Evolutionary conservation across 805 yeast genomes (phyloP), one percentile per base, ranked within the genome.

Genomic region (Metschnikowia lunata): DNA sequence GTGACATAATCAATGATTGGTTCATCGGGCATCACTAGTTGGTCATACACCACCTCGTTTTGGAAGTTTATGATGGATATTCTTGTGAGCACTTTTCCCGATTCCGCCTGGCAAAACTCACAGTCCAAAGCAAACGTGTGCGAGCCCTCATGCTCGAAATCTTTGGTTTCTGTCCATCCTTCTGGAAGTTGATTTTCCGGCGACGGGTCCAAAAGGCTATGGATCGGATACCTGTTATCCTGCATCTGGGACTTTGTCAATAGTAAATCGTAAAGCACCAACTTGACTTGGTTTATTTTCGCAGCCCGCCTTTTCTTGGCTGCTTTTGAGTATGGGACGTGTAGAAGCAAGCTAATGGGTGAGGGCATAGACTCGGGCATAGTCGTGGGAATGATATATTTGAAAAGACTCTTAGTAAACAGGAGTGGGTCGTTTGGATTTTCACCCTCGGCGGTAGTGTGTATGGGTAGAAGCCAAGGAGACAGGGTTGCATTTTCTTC

Each of bases 51-150:
- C 0, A 83, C 76, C 5, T 76, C 73, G 13, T 75, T 76, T 40
- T 79, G 72, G 53, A 76, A 79, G 59, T 85, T 82, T 1, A 89
- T 76, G 8, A 93, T 51, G 2, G 96, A 85, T 0, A 87, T 79
- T 42, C 97, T 72, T 0, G 98, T 80, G 34, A 91, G 68, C 1
- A 79, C 95, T 34, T 75, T 72, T 0, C 88, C 89, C 1, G 57
- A 49, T 0, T 68, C 76, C 0, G 90, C 64, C 46, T 74, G 66
- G 60, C 97, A 88, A 88, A 91, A 93, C 64, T 91, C 99, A 70
- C 99, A 93, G 64, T 91, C 99, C 14, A 93, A 52, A 0, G 95
- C 93, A 66, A 79, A 88, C 0, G 85, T 78, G 45, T 73, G 80
- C 0, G 85, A 75, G 0, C 82, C 83, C 8, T 71, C 80, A 49